Base-by-base conservation (phyloP, 1,139 yeast genomes). In the Lodderomyces parapsilosis region DNA sequence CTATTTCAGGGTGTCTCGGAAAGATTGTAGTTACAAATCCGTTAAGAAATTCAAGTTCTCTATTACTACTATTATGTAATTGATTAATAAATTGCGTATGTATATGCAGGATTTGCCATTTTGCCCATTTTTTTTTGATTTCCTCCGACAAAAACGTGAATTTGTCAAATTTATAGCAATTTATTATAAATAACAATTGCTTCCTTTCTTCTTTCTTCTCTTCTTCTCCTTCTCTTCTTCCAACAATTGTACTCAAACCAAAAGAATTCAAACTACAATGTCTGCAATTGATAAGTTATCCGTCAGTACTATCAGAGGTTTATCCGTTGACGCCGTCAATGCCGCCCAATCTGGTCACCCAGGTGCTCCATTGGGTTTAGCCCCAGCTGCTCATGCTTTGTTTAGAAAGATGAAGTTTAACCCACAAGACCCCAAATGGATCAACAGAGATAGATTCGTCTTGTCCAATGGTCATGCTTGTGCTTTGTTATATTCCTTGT, bases 301-400 rank as follows among this genome's bases (percentile, higher is more conserved):
- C 47, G 76, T 94, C 69, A 78, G 81, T 75, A 89, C 99, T 56
- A 88, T 93, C 73, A 90, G 98, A 76, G 74, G 86, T 53, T 78
- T 94, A 60, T 82, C 98, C 37, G 91, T 86, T 47, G 99, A 93
- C 68, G 84, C 87, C 53, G 95, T 88, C 50, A 78, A 84, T 49
- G 80, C 83, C 66, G 96, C 98, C 59, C 87, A 93, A 72, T 86
- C 96, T 49, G 99, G 99, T 57, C 99, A 93, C 75, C 99, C 99
- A 45, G 99, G 99, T 79, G 97, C 99, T 44, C 99, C 99, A 59
- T 82, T 93, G 81, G 99, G 98, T 52, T 75, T 93, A 68, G 98
- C 99, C 23, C 96, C 78, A 31, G 77, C 77, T 39, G 78, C 78
- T 49, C 76, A 72, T 53, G 76, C 96, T 43, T 79, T 91, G 49